phyloP scores from a whole-genome alignment of 352 stramenopile species.

The Thraustochytrium striatum region DNA sequence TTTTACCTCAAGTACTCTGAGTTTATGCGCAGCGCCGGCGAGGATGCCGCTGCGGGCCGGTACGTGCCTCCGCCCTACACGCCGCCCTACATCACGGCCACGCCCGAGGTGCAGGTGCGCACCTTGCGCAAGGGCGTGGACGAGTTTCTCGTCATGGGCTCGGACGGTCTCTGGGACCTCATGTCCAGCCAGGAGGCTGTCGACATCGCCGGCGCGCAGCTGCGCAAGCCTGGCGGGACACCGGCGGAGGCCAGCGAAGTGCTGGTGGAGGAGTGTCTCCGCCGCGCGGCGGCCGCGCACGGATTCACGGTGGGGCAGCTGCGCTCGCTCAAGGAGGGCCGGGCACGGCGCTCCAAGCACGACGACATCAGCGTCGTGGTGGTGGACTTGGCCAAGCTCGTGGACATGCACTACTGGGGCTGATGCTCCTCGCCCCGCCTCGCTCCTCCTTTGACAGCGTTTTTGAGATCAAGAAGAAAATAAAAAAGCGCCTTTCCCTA shows the following conservation, averaged over 20 bases:
- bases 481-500: background rate
- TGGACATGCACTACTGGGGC: constrained; percentile 47
- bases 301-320: constrained; percentile 73
- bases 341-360: constrained; percentile 73
- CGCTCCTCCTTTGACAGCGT: no score
- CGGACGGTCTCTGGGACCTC: constrained; percentile 96
- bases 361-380: constrained; percentile 87
- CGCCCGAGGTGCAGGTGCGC: constrained; percentile 57
- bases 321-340: constrained; percentile 70
- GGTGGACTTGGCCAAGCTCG: constrained; percentile 59
- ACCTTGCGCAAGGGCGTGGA: constrained; percentile 62
- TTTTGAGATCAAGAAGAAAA: no score
- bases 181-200: constrained; percentile 89
- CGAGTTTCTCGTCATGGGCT: constrained; percentile 94
- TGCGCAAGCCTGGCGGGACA: constrained; percentile 67
- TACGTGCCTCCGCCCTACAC: constrained; percentile 80
- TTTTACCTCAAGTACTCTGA: constrained; percentile 87
- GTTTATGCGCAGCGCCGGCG: constrained; percentile 66
- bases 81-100: constrained; percentile 84
- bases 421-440: no score
- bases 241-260: constrained; percentile 56
- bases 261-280: constrained; percentile 71
- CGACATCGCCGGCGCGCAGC: constrained; percentile 74
- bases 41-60: constrained; percentile 72
- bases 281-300: constrained; percentile 63